Evolutionary conservation across 2,329 filamentous ascomycete genomes (phyloP).

Genomic region (Pseudogymnoascus sp.): DNA sequence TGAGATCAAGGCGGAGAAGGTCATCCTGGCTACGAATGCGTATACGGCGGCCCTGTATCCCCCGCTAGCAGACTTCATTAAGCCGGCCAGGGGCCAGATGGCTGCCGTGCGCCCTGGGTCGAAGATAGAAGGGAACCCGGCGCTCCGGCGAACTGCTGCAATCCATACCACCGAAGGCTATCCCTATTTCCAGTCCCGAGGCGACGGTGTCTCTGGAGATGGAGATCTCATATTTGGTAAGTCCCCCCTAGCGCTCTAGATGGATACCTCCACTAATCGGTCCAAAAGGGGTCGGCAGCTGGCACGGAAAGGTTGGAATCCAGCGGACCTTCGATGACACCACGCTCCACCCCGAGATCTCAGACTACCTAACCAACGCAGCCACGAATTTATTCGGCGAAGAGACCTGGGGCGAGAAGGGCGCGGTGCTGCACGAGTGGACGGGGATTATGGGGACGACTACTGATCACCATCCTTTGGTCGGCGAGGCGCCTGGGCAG

Average conservation of each 20-base stretch:
- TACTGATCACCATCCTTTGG: constrained; percentile 43
- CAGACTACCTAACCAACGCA: constrained; percentile 34
- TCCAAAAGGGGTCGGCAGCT: constrained; percentile 17
- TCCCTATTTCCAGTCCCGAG: neutral
- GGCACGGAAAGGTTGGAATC: constrained; percentile 37
- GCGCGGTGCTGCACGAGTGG: constrained; percentile 39
- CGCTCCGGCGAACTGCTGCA: constrained; percentile 23
- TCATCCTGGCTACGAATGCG: constrained; percentile 46
- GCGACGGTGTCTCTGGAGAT: constrained; percentile 15
- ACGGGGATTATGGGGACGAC: constrained; percentile 50
- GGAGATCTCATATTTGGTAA: constrained; percentile 43
- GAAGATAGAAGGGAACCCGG: constrained; percentile 24
- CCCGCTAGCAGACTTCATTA: constrained; percentile 33
- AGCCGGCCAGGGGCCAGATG: constrained; percentile 43
- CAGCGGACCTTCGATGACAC: constrained; percentile 37
- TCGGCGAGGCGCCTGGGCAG: constrained; percentile 39
- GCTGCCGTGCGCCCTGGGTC: constrained; percentile 32
- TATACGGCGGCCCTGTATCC: constrained; percentile 40
- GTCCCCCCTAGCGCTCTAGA: neutral
- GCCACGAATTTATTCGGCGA: constrained; percentile 26
- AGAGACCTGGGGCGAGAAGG: constrained; percentile 38
- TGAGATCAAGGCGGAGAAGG: constrained; percentile 31
- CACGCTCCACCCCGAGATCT: constrained; percentile 30
- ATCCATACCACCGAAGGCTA: neutral
- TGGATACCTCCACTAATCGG: neutral